Base-by-base conservation (phyloP, 805 yeast species). In the Saturnispora bothae region DNA sequence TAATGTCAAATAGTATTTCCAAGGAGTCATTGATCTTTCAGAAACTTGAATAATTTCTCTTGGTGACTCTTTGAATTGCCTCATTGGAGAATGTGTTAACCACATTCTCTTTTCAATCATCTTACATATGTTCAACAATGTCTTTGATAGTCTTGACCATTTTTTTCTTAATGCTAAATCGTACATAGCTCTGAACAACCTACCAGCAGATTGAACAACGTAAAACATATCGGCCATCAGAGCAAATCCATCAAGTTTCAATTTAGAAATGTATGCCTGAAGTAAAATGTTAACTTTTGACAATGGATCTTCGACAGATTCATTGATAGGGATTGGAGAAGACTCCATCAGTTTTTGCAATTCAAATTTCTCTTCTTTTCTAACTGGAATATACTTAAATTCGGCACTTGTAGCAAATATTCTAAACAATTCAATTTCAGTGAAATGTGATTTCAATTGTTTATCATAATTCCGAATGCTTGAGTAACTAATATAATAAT, bases 181-280 rank as follows among this genome's bases (percentile, higher is more conserved):
- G 54, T 71, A 76, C 45, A 94, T 70, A 0, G 97, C 96, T 41
- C 96, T 63, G 40, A 88, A 64, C 28, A 92, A 58, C 52, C 99
- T 70, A 3, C 94, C 89, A 1, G 96, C 96, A 29, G 94, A 84
- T 57, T 92, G 97, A 0, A 92, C 82, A 29, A 92, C 75, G 53
- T 83, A 92, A 3, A 84, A 68, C 95, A 88, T 85, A 62, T 92
- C 99, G 0, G 95, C 76, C 69, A 81, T 76, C 43, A 94, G 60
- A 0, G 96, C 96, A 61, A 84, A 83, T 0, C 97, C 97, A 1
- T 82, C 92, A 14, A 92, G 63, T 8, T 66, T 62, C 18, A 88
- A 61, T 27, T 78, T 60, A 1, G 96, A 82, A n/a, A 92, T 83
- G 50, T 83, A 85, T 0, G 95, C 73, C 52, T 92, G 98, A 10